Base-by-base conservation (phyloP, 805 yeast genomes). In the Candida quercuum region DNA sequence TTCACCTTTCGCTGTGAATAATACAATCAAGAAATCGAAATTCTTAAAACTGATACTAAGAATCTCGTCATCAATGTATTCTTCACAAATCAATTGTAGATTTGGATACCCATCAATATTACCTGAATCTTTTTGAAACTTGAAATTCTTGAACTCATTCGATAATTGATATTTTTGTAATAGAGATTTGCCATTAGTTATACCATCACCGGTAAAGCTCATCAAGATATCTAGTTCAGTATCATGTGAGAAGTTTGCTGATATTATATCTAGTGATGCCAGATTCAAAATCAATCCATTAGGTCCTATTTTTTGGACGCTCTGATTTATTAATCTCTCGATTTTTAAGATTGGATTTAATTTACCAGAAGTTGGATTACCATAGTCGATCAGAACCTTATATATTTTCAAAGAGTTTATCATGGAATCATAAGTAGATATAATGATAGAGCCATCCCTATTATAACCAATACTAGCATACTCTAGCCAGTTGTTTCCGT, bases 341-440 rank as follows among this genome's bases (percentile, higher is more conserved):
- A 70, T 45, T 0, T 45, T 42, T 24, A 78, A 36, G 4, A 40
- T 52, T 2, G 82, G 81, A 43, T 61, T 45, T 64, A 48, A 25
- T 21, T 40, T 39, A 14, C 40, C 35, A 36, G 37, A 74, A 4
- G 78, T 66, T 28, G 64, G 68, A 1, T 59, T 56, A 2, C 79
- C 81, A 86, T 86, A 81, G 41, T 76, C 70, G 10, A 79, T 60
- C 0, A 47, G 34, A 4, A 78, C 51, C 18, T 56, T 49, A 48
- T 65, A 78, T 2, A 75, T 58, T 31, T 60, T 56, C 17, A 81
- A 52, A 13, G 52, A 51, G 12, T 59, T 47, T 1, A 69, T 57
- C 1, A 53, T 34, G 1, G 61, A 47, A 42, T 66, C 70, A 44
- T 62, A 69, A 2, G 67, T 66, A 0, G 66, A 66, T 3, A 78